Conservation (phyloP, 1,284 basidiomycete species). For the Paramarasmius palmivorus region DNA sequence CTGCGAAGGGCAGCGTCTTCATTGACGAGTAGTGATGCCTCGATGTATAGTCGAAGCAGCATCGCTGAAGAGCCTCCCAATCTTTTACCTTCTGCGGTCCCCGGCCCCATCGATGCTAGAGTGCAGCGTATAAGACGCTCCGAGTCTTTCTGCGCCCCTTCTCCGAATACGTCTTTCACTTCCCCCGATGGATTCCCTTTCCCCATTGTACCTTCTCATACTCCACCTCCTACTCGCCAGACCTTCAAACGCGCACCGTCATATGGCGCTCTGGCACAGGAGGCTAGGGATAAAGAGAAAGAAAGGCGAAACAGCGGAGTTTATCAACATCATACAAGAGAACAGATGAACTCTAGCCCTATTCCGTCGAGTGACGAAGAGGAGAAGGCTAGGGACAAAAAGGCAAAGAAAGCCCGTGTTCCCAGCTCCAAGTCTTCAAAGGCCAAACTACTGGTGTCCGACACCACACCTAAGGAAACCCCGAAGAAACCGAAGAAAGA, state of each 20-base stretch:
- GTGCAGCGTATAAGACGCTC: constrained; percentile 42
- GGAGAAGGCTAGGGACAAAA: constrained; percentile 16
- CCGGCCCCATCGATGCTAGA: constrained; percentile 32
- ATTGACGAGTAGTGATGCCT: constrained; percentile 25
- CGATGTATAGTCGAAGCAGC: constrained; percentile 23
- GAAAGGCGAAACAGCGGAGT: constrained; percentile 9
- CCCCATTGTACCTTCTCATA: constrained; percentile 4
- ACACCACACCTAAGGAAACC: constrained; percentile 17
- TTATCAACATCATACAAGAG: constrained; percentile 1
- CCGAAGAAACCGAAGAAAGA: constrained; percentile 22
- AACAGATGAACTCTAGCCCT: constrained; percentile 10
- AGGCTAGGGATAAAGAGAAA: constrained; percentile 27
- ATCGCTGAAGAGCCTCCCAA: constrained; percentile 12
- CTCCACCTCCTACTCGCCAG: constrained; percentile 21
- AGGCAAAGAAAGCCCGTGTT: constrained; percentile 10
- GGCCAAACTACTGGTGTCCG: not conserved
- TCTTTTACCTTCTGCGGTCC: constrained; percentile 24
- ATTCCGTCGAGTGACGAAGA: constrained; percentile 17
- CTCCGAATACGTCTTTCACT: constrained; percentile 20
- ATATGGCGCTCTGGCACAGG: constrained; percentile 45
- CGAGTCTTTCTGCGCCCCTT: constrained; percentile 39
- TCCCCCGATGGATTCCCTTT: constrained; percentile 3
- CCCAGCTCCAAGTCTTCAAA: constrained; percentile 1
- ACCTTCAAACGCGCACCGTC: constrained; percentile 50
- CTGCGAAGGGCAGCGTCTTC: constrained; percentile 43